phyloP scores from a whole-genome alignment of 1,284 basidiomycete genomes.

The Rhodotorula sp. region DNA sequence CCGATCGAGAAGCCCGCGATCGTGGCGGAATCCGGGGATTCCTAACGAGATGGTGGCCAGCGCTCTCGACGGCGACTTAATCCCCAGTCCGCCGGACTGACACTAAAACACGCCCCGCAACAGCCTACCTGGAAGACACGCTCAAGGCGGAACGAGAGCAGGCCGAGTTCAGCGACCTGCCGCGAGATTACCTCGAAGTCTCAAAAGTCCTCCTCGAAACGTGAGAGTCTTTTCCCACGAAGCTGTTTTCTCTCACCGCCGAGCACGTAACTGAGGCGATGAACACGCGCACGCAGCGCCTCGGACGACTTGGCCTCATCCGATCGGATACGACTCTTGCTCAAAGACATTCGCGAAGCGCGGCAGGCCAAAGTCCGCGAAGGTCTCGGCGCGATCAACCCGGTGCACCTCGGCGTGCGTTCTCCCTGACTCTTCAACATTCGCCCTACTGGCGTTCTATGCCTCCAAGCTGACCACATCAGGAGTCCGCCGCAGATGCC shows the following conservation, averaged over 20 bases:
- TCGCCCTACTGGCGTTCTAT: no score
- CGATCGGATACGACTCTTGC: conserved; percentile 73
- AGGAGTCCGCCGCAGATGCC: conserved; percentile 76
- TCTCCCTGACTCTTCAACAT: background rate
- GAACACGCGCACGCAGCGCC: conserved; percentile 58
- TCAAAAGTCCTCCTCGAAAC: conserved; percentile 79
- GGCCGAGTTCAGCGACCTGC: conserved; percentile 46
- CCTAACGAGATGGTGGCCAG: background rate
- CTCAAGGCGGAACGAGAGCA: conserved; percentile 46
- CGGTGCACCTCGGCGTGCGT: conserved; percentile 63
- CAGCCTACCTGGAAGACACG: conserved; percentile 68
- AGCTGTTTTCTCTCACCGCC: background rate
- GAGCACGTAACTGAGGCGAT: background rate
- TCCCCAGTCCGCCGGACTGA: background rate
- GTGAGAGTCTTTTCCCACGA: conserved; percentile 59
- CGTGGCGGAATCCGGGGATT: no score
- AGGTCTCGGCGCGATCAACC: conserved; percentile 60
- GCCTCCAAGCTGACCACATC: no score
- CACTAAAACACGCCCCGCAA: conserved; percentile 45
- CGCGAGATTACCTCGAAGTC: conserved; percentile 80
- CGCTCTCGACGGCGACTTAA: background rate
- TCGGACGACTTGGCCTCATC: conserved; percentile 81
- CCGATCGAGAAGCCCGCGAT: no score
- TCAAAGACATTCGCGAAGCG: conserved; percentile 92
- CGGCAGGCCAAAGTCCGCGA: conserved; percentile 88